Conservation (phyloP, 306 rosid species). For the Bauhinia variegata region DNA sequence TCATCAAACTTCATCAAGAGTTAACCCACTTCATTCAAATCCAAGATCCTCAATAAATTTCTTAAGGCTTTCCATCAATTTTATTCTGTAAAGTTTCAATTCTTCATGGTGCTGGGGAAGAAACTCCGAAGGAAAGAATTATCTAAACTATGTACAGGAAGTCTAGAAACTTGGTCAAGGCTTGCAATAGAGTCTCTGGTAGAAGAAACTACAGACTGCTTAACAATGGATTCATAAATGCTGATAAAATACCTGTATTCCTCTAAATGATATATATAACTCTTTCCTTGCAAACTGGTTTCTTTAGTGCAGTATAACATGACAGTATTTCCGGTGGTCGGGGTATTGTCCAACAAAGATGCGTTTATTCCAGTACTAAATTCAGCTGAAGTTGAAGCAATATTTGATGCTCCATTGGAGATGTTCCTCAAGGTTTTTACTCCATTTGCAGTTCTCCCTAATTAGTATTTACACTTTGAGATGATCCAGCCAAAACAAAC, state of each 20-base stretch:
- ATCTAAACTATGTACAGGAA: not conserved
- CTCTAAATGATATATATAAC: not conserved
- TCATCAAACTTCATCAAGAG: not conserved
- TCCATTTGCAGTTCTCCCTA: slow-evolving; percentile 19
- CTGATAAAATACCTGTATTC: not conserved
- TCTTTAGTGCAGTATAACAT: slow-evolving; percentile 55
- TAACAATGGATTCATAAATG: not conserved
- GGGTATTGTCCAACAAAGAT: slow-evolving; percentile 61
- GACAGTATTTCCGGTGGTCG: slow-evolving; percentile 77
- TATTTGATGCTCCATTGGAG: slow-evolving; percentile 84
- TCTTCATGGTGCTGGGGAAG: not conserved
- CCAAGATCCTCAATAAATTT: not conserved
- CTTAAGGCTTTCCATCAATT: not conserved
- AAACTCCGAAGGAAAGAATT: not conserved
- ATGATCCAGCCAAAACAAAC: not conserved
- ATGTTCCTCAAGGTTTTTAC: slow-evolving; percentile 85
- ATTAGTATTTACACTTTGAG: not conserved
- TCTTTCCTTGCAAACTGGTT: slow-evolving; percentile 24
- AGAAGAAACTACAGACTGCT: not conserved
- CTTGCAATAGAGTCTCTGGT: not conserved
- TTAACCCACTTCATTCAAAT: not conserved
- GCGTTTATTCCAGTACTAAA: slow-evolving; percentile 68
- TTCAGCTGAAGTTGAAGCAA: slow-evolving; percentile 74
- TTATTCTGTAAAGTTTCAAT: not conserved
- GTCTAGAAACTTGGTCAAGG: not conserved